These are phyloP conservation scores for Ogataea nitratoaversa DNA, from an alignment of 805 yeast genomes.

Conservation along the genomic window DNA sequence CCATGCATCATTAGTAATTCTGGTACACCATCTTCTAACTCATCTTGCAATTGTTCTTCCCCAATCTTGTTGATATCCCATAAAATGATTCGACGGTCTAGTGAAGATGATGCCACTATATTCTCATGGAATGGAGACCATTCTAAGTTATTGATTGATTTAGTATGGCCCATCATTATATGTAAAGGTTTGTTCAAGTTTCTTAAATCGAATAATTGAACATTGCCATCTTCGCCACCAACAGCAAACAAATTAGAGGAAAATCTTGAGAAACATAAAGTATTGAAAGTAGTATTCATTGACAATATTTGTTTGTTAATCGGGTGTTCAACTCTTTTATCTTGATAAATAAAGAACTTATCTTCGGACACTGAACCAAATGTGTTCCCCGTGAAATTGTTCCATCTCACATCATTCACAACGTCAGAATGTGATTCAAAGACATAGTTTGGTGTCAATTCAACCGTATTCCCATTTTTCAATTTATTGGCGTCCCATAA, in stretches of 20 bases:
- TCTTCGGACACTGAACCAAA: slow-evolving; percentile 80
- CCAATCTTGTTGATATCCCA: slow-evolving; percentile 84
- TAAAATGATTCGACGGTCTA: slow-evolving; percentile 70
- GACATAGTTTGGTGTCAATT: slow-evolving; percentile 30
- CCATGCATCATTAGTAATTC: slow-evolving; percentile 90
- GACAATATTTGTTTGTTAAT: slow-evolving; percentile 22
- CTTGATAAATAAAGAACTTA: slow-evolving; percentile 48
- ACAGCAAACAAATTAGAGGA: slow-evolving; percentile 58
- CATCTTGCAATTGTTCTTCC: slow-evolving; percentile 80
- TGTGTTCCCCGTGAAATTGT: slow-evolving; percentile 41
- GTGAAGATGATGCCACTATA: slow-evolving; percentile 69
- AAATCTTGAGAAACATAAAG: slow-evolving; percentile 62
- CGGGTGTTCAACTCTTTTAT: slow-evolving; percentile 37
- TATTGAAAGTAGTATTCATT: slow-evolving; percentile 45
- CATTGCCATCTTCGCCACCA: slow-evolving; percentile 66
- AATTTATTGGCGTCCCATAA: slow-evolving; percentile 48
- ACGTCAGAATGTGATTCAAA: slow-evolving; percentile 47
- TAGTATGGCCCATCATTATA: slow-evolving; percentile 78
- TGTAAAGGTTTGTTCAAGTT: slow-evolving; percentile 43
- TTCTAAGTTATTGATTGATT: slow-evolving; percentile 64
- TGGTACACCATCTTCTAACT: slow-evolving; percentile 87
- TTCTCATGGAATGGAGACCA: slow-evolving; percentile 80
- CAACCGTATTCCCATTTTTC: not conserved
- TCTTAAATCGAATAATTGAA: slow-evolving; percentile 63
- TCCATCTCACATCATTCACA: slow-evolving; percentile 79